These are phyloP conservation scores for Vanrija sp. DNA, from an alignment of 1,284 basidiomycete species.

Conservation along the genomic window DNA sequence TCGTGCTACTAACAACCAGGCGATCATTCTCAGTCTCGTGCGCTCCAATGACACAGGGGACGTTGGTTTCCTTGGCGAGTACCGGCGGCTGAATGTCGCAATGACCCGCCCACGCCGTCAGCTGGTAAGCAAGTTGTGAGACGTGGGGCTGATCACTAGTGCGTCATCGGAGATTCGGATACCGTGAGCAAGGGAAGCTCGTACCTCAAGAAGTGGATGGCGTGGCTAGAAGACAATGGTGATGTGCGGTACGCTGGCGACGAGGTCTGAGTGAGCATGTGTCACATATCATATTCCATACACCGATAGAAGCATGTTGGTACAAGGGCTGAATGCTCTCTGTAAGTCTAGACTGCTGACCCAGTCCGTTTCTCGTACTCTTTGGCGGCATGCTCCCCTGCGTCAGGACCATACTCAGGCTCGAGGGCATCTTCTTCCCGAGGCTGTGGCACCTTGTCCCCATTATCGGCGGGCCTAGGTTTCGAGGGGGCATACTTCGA, in stretches of 20 bases:
- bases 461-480: not conserved
- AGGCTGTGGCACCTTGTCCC: slow-evolving; percentile 10
- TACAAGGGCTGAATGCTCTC: not conserved
- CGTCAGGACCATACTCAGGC: slow-evolving; percentile 35
- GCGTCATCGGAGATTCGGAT: slow-evolving; percentile 83
- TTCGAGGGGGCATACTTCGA: slow-evolving; percentile 27
- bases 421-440: slow-evolving; percentile 24
- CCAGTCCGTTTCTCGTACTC: not conserved
- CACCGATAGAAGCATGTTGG: too few relatives aligned
- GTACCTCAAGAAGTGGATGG: slow-evolving; percentile 83
- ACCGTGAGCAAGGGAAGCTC: slow-evolving; percentile 76
- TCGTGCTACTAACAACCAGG: slow-evolving; percentile 49
- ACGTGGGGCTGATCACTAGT: slow-evolving; percentile 52
- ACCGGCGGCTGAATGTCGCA: slow-evolving; percentile 83
- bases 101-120: slow-evolving; percentile 93
- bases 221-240: slow-evolving; percentile 82
- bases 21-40: slow-evolving; percentile 81
- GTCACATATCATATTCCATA: too few relatives aligned
- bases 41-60: slow-evolving; percentile 77
- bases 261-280: slow-evolving; percentile 6
- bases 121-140: slow-evolving; percentile 56
- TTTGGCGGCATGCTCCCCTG: slow-evolving; percentile 18
- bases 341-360: not conserved
- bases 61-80: slow-evolving; percentile 88
- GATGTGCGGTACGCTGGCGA: slow-evolving; percentile 77